Base-by-base conservation (phyloP, 129 eudicot species). In the Escallonia herrerae region DNA sequence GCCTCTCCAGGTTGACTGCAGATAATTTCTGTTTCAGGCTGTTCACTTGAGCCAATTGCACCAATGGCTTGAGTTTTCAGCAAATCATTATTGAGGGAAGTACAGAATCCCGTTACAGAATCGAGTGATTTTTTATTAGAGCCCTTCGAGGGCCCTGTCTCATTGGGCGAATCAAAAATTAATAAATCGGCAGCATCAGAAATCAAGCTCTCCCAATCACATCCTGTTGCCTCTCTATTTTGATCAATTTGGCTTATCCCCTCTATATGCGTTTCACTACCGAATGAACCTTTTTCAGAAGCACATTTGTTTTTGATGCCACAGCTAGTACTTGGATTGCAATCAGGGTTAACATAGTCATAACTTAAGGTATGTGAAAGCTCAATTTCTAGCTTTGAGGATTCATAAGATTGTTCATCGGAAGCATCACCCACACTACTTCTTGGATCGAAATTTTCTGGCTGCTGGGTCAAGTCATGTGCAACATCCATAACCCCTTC, bases 141-240 rank as follows among this genome's bases (percentile, higher is more conserved):
- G 6, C 64, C 80, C 51, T 72, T 77, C 57, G 46, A 70, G 48
- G 91, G 60, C 53, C 72, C 76, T 13, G 69, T 38, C 41, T 54
- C 90, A 76, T 71, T 68, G 37, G 91, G 97, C 46, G 95, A 91
- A 55, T 81, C 84, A 61, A 82, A 91, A 40, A 67, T 72, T 54
- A 81, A 79, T 70, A 81, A 52, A 63, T 88, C 91, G 2, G 86
- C 48, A 63, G 84, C 78, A 74, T 81, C 86, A 22, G 77, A 67
- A 67, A 91, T 73, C 78, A 91, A 61, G 74, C 71, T 77, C 62
- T 83, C 82, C 96, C 90, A 87, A 70, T 83, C 95, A 74, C 87
- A 82, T 54, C 68, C 71, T 7, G 87, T 8, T 43, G 40, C 87
- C 73, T 88, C 95, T 73, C 71, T 78, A 72, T 72, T 68, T 62